Base-by-base conservation (phyloP, 148 eudicot genomes). In the Spergularia marina region DNA sequence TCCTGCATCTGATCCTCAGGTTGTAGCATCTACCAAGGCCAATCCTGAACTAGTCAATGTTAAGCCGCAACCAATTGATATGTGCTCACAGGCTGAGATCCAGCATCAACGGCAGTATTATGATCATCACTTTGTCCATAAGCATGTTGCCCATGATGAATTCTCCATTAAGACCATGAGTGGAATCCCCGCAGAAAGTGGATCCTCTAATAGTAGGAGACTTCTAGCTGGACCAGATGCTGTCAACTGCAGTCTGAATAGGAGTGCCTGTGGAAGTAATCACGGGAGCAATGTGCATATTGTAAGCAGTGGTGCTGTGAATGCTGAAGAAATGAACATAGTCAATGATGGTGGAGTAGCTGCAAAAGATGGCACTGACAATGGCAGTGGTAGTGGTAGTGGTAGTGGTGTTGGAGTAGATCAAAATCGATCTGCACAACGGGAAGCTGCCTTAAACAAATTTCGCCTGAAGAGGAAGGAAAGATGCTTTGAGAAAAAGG, bases 221-320 rank as follows among this genome's bases (percentile, higher is more conserved):
- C 73, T 54, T 5, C 82, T 61, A 16, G 67, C 69, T 66, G 89
- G 86, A 82, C 84, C 80, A 53, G 86, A 85, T 81, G 79, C 82
- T 72, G 85, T 85, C 62, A 85, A 89, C 83, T 77, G 76, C 72
- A 84, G 84, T 79, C 53, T 81, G 39, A 81, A 86, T 71, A 86
- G 87, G 51, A 89, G 92, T 87, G 96, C 74, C 58, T 82, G 93
- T 10, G 96, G 96, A 74, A 91, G 96, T 80, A 87, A 87, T 53
- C 81, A 86, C 72, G 89, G 89, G 44, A 89, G 91, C 79, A 84
- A 85, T 74, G 67, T 78, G 56, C 85, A 85, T 57, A 85, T 83
- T 69, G 89, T 81, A 51, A 83, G 79, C 71, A 84, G 86, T 64
- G 75, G 65, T 64, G 87, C 58, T 47, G 83, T 65, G 11, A 71